Conservation (phyloP, 805 yeast genomes). For the Wickerhamiella spandovensis region DNA sequence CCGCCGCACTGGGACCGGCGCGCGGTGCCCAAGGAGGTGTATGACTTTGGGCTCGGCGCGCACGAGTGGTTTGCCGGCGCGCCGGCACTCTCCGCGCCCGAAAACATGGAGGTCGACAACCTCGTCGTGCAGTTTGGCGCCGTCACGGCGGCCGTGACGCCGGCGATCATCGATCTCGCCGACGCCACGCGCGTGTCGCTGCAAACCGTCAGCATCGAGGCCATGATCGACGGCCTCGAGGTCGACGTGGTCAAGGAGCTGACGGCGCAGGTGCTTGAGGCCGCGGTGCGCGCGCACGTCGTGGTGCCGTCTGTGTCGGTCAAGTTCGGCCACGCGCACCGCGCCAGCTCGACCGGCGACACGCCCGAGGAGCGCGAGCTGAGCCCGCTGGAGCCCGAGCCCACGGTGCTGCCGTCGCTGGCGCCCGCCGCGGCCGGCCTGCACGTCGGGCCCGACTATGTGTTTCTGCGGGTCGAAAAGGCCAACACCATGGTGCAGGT, state of each 20-base stretch:
- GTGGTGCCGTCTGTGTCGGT: slow-evolving; percentile 34
- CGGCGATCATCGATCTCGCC: slow-evolving; percentile 30
- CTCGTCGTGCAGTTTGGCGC: slow-evolving; percentile 43
- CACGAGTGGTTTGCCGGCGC: slow-evolving; percentile 12
- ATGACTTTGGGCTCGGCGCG: slow-evolving; percentile 7
- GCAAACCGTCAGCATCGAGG: slow-evolving; percentile 30
- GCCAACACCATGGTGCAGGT: neutral
- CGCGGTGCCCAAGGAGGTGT: neutral
- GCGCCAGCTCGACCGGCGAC: neutral
- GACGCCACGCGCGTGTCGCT: slow-evolving; percentile 27
- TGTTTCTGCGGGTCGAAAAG: neutral
- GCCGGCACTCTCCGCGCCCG: slow-evolving; percentile 32
- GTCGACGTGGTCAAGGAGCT: slow-evolving; percentile 39
- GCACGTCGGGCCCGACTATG: neutral
- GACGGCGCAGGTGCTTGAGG: slow-evolving; percentile 11
- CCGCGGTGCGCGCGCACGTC: slow-evolving; percentile 16
- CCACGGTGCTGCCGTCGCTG: slow-evolving; percentile 95
- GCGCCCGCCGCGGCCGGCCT: slow-evolving; percentile 13
- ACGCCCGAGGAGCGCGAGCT: slow-evolving; percentile 35
- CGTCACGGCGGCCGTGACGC: slow-evolving; percentile 35
- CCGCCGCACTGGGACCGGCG: neutral
- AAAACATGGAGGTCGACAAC: slow-evolving; percentile 30
- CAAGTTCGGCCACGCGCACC: slow-evolving; percentile 23
- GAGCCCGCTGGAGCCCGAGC: slow-evolving; percentile 70
- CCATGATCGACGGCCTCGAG: slow-evolving; percentile 54